These are phyloP conservation scores for Trichoderma sp. DNA, from an alignment of 2,329 filamentous ascomycete species.

Conservation along the genomic window DNA sequence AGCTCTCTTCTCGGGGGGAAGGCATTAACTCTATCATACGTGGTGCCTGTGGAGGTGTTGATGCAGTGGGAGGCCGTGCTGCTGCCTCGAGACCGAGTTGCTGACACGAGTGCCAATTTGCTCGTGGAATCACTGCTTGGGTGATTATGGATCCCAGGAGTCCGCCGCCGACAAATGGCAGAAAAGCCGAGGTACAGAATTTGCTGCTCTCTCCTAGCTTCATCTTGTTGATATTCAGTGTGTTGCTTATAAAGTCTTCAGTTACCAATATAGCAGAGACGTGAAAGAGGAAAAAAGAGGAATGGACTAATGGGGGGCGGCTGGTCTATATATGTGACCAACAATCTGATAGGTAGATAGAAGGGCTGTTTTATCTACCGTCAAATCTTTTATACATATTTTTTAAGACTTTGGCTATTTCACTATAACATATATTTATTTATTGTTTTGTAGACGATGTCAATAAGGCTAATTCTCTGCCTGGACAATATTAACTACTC, in stretches of 20 bases:
- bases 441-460: background rate
- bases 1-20: background rate
- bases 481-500: background rate
- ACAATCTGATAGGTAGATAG: background rate
- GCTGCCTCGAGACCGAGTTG: background rate
- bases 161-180: background rate
- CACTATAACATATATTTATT: background rate
- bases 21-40: background rate
- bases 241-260: background rate
- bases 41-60: background rate
- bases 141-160: background rate
- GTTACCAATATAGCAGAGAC: background rate
- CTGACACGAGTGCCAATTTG: background rate
- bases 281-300: background rate
- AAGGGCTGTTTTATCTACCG: no score
- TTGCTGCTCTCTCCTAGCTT: background rate
- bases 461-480: background rate
- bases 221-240: background rate
- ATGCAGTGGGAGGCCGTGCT: background rate
- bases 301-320: background rate
- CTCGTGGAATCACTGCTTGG: background rate
- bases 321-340: background rate
- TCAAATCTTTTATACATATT: background rate
- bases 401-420: background rate
- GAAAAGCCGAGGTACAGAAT: background rate